Percentiles rank a stretch among this genome's conserved stretches.
These are phyloP conservation scores for Dissophora globulifera DNA, from an alignment of 192 early-diverging fungal genomes.

Conservation along the genomic window DNA sequence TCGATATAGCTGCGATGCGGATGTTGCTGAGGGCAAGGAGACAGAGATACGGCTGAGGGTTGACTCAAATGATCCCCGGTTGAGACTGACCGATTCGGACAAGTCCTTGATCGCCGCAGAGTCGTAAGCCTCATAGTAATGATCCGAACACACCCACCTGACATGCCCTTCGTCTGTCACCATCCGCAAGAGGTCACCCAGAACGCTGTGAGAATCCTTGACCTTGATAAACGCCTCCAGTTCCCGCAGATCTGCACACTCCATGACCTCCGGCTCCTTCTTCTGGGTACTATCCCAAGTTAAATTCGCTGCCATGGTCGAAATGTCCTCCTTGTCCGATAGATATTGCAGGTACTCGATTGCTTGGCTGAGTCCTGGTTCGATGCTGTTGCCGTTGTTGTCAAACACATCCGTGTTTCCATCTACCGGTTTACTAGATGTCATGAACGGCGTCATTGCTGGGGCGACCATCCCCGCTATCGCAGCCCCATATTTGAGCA, in stretches of 20 bases:
- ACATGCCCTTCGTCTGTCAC: slow-evolving; percentile 20
- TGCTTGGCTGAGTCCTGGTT: neutral
- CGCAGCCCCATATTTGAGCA: slow-evolving; percentile 19
- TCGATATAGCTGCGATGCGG: too few relatives aligned
- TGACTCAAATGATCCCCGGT: too few relatives aligned
- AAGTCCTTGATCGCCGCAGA: neutral
- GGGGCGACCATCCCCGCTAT: slow-evolving; percentile 9
- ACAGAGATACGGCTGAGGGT: too few relatives aligned
- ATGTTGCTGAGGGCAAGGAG: too few relatives aligned
- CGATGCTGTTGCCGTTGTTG: neutral
- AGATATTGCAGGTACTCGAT: neutral
- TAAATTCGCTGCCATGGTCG: too few relatives aligned
- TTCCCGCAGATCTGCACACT: slow-evolving; percentile 13
- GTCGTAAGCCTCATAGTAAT: slow-evolving; percentile 14
- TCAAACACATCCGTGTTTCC: neutral
- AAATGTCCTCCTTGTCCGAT: neutral
- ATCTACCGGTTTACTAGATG: neutral
- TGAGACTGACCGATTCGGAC: too few relatives aligned
- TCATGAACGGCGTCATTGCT: neutral
- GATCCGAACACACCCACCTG: slow-evolving; percentile 33
- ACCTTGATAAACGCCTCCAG: slow-evolving; percentile 14
- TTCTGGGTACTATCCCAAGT: neutral
- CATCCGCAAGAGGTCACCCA: slow-evolving; percentile 20
- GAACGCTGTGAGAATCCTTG: neutral
- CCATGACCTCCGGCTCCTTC: neutral